Conservation (phyloP, 2,329 filamentous ascomycete species). For the Xylariaceae sp. region DNA sequence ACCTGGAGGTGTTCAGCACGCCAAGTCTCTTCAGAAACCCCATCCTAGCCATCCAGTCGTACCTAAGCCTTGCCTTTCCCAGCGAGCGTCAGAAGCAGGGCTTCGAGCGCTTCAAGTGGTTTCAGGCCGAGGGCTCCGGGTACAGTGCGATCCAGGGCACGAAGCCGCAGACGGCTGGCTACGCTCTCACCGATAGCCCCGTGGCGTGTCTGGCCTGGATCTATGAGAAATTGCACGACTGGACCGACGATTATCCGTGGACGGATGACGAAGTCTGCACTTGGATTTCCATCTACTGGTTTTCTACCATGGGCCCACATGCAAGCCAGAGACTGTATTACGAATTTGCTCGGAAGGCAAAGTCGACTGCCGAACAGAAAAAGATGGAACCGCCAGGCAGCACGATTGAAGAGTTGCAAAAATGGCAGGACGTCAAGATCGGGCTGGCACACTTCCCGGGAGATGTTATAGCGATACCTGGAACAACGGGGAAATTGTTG, state of each 20-base stretch:
- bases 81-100: constrained; percentile 39
- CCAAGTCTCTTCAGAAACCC: constrained; percentile 8
- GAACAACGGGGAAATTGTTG: constrained; percentile 44
- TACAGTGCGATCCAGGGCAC: constrained; percentile 48
- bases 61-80: constrained; percentile 7
- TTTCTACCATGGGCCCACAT: constrained; percentile 61
- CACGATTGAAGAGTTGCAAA: constrained; percentile 6
- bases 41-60: constrained; percentile 3
- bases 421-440: constrained; percentile 36
- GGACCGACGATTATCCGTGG: constrained; percentile 70
- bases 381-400: background rate
- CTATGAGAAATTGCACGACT: constrained; percentile 73
- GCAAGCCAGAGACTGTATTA: constrained; percentile 69
- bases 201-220: constrained; percentile 71
- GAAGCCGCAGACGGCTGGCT: constrained; percentile 67
- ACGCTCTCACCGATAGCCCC: constrained; percentile 64
- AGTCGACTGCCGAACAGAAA: constrained; percentile 40
- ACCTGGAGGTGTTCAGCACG: constrained; percentile 5
- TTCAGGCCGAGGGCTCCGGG: constrained; percentile 9
- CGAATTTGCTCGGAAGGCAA: constrained; percentile 50
- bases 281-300: constrained; percentile 71
- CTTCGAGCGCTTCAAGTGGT: constrained; percentile 32
- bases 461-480: constrained; percentile 44
- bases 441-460: constrained; percentile 46
- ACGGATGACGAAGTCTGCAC: constrained; percentile 71